Percentiles rank a stretch among this genome's conserved stretches.
phyloP scores from a whole-genome alignment of 2,329 filamentous ascomycete genomes.

The Whalleya microplaca region DNA sequence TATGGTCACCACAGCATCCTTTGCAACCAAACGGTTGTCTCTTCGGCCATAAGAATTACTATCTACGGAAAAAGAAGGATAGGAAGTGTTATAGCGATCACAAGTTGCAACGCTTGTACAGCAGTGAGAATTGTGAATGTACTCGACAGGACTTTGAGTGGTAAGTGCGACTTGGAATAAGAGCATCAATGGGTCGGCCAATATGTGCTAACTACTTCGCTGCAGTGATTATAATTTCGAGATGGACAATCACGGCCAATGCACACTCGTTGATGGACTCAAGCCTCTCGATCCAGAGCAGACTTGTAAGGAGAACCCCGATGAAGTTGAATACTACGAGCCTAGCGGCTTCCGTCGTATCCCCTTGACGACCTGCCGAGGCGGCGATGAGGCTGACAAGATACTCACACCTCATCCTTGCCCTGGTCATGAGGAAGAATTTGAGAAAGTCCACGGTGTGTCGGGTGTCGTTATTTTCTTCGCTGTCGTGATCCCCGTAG shows the following conservation, averaged over 20 bases:
- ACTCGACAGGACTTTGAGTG: constrained; percentile 90
- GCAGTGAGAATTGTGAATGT: constrained; percentile 80
- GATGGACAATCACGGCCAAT: constrained; percentile 75
- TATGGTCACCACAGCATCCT: constrained; percentile 89
- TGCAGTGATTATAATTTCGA: constrained; percentile 91
- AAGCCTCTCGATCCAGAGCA: constrained; percentile 56
- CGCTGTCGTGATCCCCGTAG: constrained; percentile 77
- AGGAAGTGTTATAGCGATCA: constrained; percentile 81
- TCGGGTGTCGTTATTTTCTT: constrained; percentile 82
- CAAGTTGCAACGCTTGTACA: constrained; percentile 71
- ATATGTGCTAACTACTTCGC: constrained; percentile 31
- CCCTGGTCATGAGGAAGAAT: constrained; percentile 81
- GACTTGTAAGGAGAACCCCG: constrained; percentile 64
- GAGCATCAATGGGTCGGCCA: constrained; percentile 18
- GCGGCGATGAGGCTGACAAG: constrained; percentile 76
- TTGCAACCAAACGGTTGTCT: constrained; percentile 78
- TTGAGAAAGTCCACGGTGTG: constrained; percentile 69
- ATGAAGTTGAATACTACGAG: constrained; percentile 77
- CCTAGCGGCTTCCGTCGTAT: constrained; percentile 88
- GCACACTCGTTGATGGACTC: constrained; percentile 75
- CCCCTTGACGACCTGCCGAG: constrained; percentile 83
- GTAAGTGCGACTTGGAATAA: constrained; percentile 51
- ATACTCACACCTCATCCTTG: constrained; percentile 66
- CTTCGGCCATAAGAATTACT: constrained; percentile 88
- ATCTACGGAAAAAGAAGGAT: constrained; percentile 85